A percentile compares a stretch with the other conserved stretches of the same genome.
phyloP scores from a whole-genome alignment of 2,329 filamentous ascomycete genomes.

The Colletotrichum cereale region DNA sequence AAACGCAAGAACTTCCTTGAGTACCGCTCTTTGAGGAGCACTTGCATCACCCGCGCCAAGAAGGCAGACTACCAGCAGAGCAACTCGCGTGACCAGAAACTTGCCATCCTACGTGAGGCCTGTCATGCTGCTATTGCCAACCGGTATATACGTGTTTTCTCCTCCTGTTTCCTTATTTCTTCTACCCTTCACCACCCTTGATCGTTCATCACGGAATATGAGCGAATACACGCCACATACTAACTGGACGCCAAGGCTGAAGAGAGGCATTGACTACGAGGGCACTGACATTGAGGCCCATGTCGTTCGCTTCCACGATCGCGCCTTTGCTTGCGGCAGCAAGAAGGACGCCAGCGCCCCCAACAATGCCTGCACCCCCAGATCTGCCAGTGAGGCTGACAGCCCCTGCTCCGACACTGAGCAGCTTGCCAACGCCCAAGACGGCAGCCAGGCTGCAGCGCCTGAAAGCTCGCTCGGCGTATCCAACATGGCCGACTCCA shows the following conservation, averaged over 20 bases:
- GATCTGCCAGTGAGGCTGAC: neutral
- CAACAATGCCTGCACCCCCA: neutral
- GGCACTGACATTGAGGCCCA: neutral
- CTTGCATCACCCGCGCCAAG: constrained; percentile 7
- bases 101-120: constrained; percentile 6
- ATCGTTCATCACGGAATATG: neutral
- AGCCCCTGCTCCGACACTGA: neutral
- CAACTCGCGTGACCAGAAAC: constrained; percentile 1
- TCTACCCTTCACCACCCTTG: neutral
- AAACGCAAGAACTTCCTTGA: constrained; percentile 4
- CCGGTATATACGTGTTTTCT: neutral
- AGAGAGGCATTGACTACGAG: neutral
- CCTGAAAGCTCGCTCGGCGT: neutral
- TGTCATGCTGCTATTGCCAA: neutral
- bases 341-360: neutral
- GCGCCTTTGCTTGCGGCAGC: neutral
- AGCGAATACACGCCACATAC: neutral
- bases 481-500: neutral
- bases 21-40: constrained; percentile 18
- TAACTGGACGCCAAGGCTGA: neutral
- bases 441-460: too few species aligned
- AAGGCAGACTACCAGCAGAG: neutral
- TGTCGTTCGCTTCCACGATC: constrained; percentile 26
- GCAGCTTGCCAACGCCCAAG: neutral
- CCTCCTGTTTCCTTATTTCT: neutral